Base-by-base conservation (phyloP, 2,329 filamentous ascomycete species). In the Trichophyton benhamiae region DNA sequence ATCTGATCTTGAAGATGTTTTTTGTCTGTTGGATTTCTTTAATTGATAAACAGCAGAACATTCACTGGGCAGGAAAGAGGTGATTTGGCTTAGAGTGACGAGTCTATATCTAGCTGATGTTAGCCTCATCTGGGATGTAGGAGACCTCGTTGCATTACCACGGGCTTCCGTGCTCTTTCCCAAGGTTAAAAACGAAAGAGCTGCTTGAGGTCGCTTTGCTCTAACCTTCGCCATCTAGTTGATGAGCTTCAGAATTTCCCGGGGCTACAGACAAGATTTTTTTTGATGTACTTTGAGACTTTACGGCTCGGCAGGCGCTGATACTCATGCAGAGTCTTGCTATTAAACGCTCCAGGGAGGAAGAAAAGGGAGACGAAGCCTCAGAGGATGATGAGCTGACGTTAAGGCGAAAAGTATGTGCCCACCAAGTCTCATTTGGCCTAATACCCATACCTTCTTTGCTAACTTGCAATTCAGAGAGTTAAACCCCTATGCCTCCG, bases 101-200 rank as follows among this genome's bases (percentile, higher is more conserved):
- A 20, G 44, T 5, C 20, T 48, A 22, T 20, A 20, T 38, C 63
- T 55, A 27, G 61, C 59, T 25, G 53, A 63, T 64, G 67, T 69
- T 38, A 41, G 64, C 53, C 53, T 46, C 30, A 42, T 22, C 25
- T 60, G 44, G 30, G 20, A 52, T 61, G 11, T 30, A 8, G 46
- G 27, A 20, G 38, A 3, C 9, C 6, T 38, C 49, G 27, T 52
- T 15, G 61, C 57, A 38, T 38, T 52, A 59, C 8, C 61, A 62
- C 20, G 17, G 15, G 22, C 44, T 11, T 20, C 44, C 20, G 44
- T 48, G 44, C 25, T 48, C 44, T 25, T 48, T 48, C 44, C 44
- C 20, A 48, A 20, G 44, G 7, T 22, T 48, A 11, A 48, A 48
- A 48, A 15, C 41, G n/a, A 1, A 11, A 9, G 44, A 48, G 44